Evolutionary conservation across 2,329 filamentous ascomycete genomes (phyloP).

Genomic region (Penicillium sp.): DNA sequence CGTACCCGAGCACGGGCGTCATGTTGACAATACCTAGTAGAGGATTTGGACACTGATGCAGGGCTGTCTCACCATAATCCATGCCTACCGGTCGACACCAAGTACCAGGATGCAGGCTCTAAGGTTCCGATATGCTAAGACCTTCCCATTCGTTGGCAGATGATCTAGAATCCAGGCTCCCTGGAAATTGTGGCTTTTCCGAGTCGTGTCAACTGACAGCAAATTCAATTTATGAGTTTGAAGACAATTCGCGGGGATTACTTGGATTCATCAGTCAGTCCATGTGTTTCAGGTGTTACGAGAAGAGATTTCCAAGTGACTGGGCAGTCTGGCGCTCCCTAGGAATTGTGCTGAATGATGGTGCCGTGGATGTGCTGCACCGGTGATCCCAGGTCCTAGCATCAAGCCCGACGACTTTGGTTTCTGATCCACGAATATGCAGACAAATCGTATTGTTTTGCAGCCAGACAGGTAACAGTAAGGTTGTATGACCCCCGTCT

Average conservation of each 20-base stretch:
- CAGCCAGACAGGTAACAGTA: slow-evolving; percentile 20
- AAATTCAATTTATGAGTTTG: too few relatives aligned
- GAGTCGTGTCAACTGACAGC: too few relatives aligned
- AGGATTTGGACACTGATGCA: slow-evolving; percentile 6
- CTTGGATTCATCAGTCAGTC: too few relatives aligned
- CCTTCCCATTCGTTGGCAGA: slow-evolving; percentile 5
- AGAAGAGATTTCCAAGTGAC: too few relatives aligned
- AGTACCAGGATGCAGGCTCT: slow-evolving; percentile 2
- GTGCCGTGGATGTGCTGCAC: slow-evolving; percentile 16
- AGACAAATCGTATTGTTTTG: slow-evolving; percentile 7
- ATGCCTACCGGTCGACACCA: slow-evolving; percentile 12
- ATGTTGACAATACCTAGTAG: too few relatives aligned
- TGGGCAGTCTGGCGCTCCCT: neutral
- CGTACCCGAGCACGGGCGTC: too few relatives aligned
- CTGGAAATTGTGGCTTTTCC: too few relatives aligned
- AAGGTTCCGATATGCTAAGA: slow-evolving; percentile 15
- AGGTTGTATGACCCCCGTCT: slow-evolving; percentile 27
- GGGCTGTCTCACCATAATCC: slow-evolving; percentile 19
- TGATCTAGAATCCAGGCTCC: neutral
- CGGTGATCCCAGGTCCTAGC: slow-evolving; percentile 13
- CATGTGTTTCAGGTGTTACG: too few relatives aligned
- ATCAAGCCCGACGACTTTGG: slow-evolving; percentile 2
- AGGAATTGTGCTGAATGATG: too few relatives aligned
- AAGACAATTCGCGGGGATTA: too few relatives aligned
- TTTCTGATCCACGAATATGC: neutral